Evolutionary conservation across 441 rosid genomes (phyloP), one percentile per base, ranked within the genome.

Genomic region (Aquilaria agallochum): DNA sequence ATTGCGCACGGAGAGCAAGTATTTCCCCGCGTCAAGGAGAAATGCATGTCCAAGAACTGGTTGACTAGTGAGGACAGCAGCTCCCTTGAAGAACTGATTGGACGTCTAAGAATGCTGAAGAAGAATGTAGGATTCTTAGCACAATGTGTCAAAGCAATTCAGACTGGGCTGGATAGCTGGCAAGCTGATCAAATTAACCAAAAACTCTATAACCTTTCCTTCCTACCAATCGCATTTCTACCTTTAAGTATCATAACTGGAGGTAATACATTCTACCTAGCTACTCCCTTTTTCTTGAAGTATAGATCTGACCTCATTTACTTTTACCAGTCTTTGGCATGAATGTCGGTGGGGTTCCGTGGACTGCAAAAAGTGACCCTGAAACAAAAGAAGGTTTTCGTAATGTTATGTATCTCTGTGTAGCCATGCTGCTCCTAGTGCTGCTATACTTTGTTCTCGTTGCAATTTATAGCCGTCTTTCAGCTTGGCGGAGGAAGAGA

Each of bases 271-370:
- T 27, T 58, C 55, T 65, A 32, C 49, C 57, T 42, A 9, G 0
- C 14, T 20, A 40, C 45, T 40, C 45, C 1, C 45, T 40, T 10
- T 40, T 40, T 40, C 45, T 40, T 40, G 45, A 40, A 40, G 45
- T 8, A 12, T 47, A 40, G 7, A 6, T 40, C 10, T 40, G 27
- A 32, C 31, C 31, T 6, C 13, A 33, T 58, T 53, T 3, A 9
- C 5, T 44, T 50, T 52, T 30, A 48, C 54, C 83, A 92, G 97
- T 92, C 44, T 89, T 92, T 57, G 97, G 97, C 65, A 92, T 92
- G 97, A 92, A 92, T 27, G 97, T 92, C 59, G 97, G 97, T 56
- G 97, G 97, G 65, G 96, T 92, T 72, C 97, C 96, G 30, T 92
- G 97, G 97, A 92, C 97, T 0, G 83, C 74, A 50, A 96, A 92